Percentiles rank a stretch among this genome's conserved stretches.
Evolutionary conservation across 805 yeast genomes (phyloP).

Genomic region (Ogataea nonfermentans): DNA sequence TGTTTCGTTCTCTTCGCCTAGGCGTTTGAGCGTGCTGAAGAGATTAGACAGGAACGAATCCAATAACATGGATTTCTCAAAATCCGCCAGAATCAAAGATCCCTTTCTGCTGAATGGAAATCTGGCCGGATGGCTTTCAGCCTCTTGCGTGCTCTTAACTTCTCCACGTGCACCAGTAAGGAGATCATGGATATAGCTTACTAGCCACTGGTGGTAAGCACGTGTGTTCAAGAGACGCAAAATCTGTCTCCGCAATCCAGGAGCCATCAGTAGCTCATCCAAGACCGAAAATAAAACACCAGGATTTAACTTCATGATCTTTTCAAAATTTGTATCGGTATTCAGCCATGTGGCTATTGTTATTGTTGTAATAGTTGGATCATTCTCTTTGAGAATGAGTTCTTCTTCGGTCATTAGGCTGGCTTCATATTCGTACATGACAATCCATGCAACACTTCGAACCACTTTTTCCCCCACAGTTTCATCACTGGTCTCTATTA

Average conservation of each 20-base stretch:
- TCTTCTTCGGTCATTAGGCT: slow-evolving; percentile 23
- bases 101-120: slow-evolving; percentile 58
- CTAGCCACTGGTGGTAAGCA: slow-evolving; percentile 51
- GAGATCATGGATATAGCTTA: slow-evolving; percentile 63
- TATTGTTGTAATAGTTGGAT: slow-evolving; percentile 45
- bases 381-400: slow-evolving; percentile 19
- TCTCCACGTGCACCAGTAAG: slow-evolving; percentile 56
- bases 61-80: slow-evolving; percentile 63
- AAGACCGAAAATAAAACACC: slow-evolving; percentile 52
- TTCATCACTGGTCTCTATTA: slow-evolving; percentile 26
- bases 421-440: slow-evolving; percentile 33
- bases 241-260: slow-evolving; percentile 58
- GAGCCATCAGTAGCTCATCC: slow-evolving; percentile 71
- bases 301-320: slow-evolving; percentile 48
- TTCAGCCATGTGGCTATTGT: slow-evolving; percentile 48
- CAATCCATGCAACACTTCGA: slow-evolving; percentile 53
- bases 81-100: slow-evolving; percentile 47
- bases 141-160: neutral
- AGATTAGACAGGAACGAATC: slow-evolving; percentile 68
- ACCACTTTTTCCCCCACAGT: slow-evolving; percentile 40
- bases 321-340: slow-evolving; percentile 46
- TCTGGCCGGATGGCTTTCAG: slow-evolving; percentile 1
- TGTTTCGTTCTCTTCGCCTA: slow-evolving; percentile 21
- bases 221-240: slow-evolving; percentile 69
- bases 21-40: slow-evolving; percentile 40